These are phyloP conservation scores for Amphibolis antarctica DNA, from an alignment of 106 monocot species.

Conservation along the genomic window DNA sequence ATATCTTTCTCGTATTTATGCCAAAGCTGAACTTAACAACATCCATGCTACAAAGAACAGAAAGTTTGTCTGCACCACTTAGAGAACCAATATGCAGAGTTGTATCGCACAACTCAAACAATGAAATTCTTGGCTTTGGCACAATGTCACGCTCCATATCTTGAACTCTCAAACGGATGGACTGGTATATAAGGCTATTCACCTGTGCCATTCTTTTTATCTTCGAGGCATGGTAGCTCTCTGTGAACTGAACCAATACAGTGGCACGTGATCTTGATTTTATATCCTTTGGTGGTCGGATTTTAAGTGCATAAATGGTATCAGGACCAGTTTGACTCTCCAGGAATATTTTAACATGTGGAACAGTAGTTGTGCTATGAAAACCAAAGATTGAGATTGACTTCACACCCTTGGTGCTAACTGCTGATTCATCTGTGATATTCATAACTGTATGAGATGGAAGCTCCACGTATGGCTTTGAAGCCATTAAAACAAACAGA, in stretches of 20 bases:
- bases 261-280: slow-evolving; percentile 24
- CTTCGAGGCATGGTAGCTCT: slow-evolving; percentile 13
- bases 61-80: slow-evolving; percentile 23
- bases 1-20: slow-evolving; percentile 51
- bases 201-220: slow-evolving; percentile 8
- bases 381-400: slow-evolving; percentile 47
- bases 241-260: slow-evolving; percentile 62
- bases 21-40: slow-evolving; percentile 47
- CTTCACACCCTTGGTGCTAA: slow-evolving; percentile 26
- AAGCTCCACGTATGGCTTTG: no score
- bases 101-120: slow-evolving; percentile 24
- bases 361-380: slow-evolving; percentile 24
- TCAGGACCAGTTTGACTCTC: slow-evolving; percentile 37
- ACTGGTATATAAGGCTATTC: neutral
- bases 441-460: no score
- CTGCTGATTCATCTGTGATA: neutral
- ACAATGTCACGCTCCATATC: slow-evolving; percentile 49
- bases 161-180: slow-evolving; percentile 16
- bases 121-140: slow-evolving; percentile 35
- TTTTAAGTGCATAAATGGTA: slow-evolving; percentile 50
- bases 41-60: slow-evolving; percentile 32
- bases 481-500: no score
- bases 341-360: slow-evolving; percentile 29
- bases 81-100: slow-evolving; percentile 51
- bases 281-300: slow-evolving; percentile 34